Base-by-base conservation (phyloP, 352 stramenopile species). In the Globisporangium recalcitrans region DNA sequence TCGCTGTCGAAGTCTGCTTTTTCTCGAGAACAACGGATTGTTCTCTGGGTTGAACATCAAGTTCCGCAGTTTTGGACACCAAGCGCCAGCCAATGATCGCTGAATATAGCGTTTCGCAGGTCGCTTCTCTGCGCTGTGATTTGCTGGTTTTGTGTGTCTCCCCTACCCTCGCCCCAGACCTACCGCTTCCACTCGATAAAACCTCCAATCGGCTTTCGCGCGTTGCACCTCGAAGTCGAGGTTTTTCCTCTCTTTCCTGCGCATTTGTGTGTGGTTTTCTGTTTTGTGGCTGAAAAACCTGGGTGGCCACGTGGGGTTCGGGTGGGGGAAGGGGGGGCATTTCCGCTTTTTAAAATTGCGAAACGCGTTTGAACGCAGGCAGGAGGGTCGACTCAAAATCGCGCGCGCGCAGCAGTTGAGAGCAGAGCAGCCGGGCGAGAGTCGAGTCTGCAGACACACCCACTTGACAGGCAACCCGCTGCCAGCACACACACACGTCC, bases 131-230 rank as follows among this genome's bases (percentile, higher is more conserved):
- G 14, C 58, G 34, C 55, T 27, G 31, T 79, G 72, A 72, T 46
- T 46, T 46, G 38, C 1, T 16, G 21, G 38, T 46, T 46, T 46
- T 16, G 38, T 3, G 14, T 46, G 14, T 46, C 38, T 21, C 38
- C 72, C 74, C 79, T 68, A 8, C 67, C 74, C 71, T 21, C 78
- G 62, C 68, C 74, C 75, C 44, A 79, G 63, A 71, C 75, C 75
- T 78, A 81, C 62, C 75, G 70, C 62, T 83, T 83, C 72, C 26
- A 48, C 44, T 3, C 31, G n/a, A 62, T 24, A 62, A 66, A 62
- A 64, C 64, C 64, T 69, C 70, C 72, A 83, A 83, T 83, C 72
- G 70, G 68, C 63, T 75, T 34, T 31, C 27, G 27, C 27, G 53
- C 16, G 5, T 34, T 58, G 48, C 53, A 71, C 65, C 65, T 71